A percentile compares a stretch with the other conserved stretches of the same genome.
These are phyloP conservation scores for Atalantia buxifolia DNA, from an alignment of 345 rosid genomes.

Conservation along the genomic window DNA sequence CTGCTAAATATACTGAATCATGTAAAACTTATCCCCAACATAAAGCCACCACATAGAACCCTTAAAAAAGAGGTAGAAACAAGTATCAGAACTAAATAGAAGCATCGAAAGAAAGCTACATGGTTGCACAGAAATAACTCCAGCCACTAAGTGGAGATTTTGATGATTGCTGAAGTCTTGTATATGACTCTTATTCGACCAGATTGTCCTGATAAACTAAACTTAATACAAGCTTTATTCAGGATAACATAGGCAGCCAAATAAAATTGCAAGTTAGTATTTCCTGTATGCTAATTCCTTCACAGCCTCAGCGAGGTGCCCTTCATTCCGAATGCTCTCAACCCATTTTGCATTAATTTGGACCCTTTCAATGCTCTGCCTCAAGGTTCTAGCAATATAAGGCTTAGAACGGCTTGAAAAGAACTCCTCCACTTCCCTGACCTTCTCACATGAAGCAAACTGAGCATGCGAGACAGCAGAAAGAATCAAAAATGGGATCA, in stretches of 20 bases:
- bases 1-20: too few relatives aligned
- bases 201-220: neutral
- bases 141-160: neutral
- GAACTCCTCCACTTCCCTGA: slow-evolving; percentile 77
- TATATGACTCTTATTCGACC: neutral
- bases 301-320: slow-evolving; percentile 41
- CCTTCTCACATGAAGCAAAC: slow-evolving; percentile 88
- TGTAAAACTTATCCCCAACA: too few relatives aligned
- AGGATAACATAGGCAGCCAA: neutral
- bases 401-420: slow-evolving; percentile 58
- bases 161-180: neutral
- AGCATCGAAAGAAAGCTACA: neutral
- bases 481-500: neutral
- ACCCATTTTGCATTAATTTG: slow-evolving; percentile 80
- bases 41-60: too few relatives aligned
- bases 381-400: slow-evolving; percentile 75
- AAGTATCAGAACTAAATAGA: neutral
- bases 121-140: neutral
- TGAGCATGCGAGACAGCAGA: slow-evolving; percentile 18
- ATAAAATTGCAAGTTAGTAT: slow-evolving; percentile 14
- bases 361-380: slow-evolving; percentile 84
- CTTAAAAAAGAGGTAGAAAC: too few relatives aligned
- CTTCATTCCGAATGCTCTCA: slow-evolving; percentile 60
- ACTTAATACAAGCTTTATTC: neutral
- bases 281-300: slow-evolving; percentile 43